phyloP scores from a whole-genome alignment of 177 flowering plant genomes.

The Vitis hybrid region DNA sequence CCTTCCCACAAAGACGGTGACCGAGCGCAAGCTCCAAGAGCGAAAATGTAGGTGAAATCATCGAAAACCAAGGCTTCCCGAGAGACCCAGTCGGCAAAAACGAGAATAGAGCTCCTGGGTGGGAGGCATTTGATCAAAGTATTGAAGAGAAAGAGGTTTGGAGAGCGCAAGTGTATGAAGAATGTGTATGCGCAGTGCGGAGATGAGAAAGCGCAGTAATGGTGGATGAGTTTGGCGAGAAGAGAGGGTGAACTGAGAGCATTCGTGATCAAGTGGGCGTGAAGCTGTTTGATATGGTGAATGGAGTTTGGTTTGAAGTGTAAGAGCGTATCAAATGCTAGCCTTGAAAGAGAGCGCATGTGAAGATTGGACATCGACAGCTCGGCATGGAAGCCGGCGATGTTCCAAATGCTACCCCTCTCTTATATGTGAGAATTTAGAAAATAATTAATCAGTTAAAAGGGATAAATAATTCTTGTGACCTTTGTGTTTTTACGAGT shows the following conservation, averaged over 20 bases:
- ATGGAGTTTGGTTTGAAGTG: constrained; percentile 5
- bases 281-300: constrained; percentile 28
- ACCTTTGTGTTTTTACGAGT: too few species aligned
- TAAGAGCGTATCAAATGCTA: constrained; percentile 4
- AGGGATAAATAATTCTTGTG: too few species aligned
- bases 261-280: constrained; percentile 35
- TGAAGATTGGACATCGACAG: background rate
- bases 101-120: constrained; percentile 25
- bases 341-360: constrained; percentile 12
- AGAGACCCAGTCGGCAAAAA: constrained; percentile 29
- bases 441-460: too few species aligned
- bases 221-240: constrained; percentile 30
- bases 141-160: constrained; percentile 31
- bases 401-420: too few species aligned
- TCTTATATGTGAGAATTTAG: too few species aligned
- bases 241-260: constrained; percentile 17
- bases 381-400: too few species aligned
- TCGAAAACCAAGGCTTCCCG: constrained; percentile 20
- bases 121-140: constrained; percentile 34
- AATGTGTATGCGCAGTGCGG: constrained; percentile 22
- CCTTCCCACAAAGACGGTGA: constrained; percentile 32
- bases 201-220: constrained; percentile 16
- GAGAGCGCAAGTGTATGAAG: constrained; percentile 15
- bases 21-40: constrained; percentile 55
- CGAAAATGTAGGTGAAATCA: constrained; percentile 31